phyloP scores from a whole-genome alignment of 768 basidiomycete genomes.

The Auriscalpium orientale region DNA sequence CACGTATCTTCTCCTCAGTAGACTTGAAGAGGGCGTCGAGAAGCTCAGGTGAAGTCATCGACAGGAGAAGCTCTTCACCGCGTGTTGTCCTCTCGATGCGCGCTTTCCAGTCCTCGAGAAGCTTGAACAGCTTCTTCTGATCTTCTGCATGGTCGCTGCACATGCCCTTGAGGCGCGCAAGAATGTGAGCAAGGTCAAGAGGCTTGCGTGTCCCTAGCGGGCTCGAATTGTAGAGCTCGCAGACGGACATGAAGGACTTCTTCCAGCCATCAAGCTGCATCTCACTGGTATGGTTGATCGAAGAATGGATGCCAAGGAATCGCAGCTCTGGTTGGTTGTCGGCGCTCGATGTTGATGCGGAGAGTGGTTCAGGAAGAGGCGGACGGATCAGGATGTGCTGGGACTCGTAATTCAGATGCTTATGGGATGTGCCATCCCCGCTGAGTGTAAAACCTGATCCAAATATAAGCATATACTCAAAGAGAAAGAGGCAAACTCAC shows the following conservation, averaged over 20 bases:
- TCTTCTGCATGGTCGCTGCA: conserved; percentile 6
- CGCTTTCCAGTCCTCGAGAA: not conserved
- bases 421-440: not conserved
- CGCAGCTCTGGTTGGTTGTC: not conserved
- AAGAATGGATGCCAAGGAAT: not conserved
- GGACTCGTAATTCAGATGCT: not conserved
- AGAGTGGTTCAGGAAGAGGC: not conserved
- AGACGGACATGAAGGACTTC: not conserved
- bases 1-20: not conserved
- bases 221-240: not conserved
- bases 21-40: not conserved
- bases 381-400: not conserved
- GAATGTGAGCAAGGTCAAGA: not conserved
- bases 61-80: not conserved
- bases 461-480: no score
- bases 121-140: conserved; percentile 2
- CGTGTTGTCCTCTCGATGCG: not conserved
- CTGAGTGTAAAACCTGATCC: not conserved
- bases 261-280: not conserved
- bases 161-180: not conserved
- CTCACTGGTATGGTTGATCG: not conserved
- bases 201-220: not conserved
- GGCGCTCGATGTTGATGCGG: not conserved
- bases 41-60: not conserved
- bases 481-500: not conserved